phyloP scores from a whole-genome alignment of 2,329 filamentous ascomycete genomes.

The Ophiostoma triangulosporum region DNA sequence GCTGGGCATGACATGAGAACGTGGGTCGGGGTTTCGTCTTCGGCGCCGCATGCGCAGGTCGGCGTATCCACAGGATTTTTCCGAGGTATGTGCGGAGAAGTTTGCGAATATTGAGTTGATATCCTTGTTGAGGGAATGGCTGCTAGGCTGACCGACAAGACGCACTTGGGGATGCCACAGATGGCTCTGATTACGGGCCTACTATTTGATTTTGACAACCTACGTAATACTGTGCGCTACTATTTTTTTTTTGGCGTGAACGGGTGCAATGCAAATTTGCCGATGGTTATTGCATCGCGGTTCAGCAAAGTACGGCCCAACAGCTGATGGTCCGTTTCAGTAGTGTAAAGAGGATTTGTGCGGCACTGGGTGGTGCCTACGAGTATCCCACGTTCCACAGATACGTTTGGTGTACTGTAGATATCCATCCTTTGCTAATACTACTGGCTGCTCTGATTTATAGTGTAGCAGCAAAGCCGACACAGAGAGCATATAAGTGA shows the following conservation, averaged over 20 bases:
- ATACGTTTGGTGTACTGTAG: slow-evolving; percentile 41
- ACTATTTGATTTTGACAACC: slow-evolving; percentile 53
- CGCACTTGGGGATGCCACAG: neutral
- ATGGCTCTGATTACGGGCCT: slow-evolving; percentile 39
- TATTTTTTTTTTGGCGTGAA: slow-evolving; percentile 62
- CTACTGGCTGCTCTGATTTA: slow-evolving; percentile 29
- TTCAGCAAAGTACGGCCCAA: slow-evolving; percentile 62
- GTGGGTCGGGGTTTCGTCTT: too few species aligned
- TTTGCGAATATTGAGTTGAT: too few species aligned
- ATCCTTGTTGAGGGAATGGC: too few species aligned
- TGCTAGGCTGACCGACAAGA: neutral
- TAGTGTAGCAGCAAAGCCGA: slow-evolving; percentile 36
- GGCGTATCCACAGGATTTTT: too few species aligned
- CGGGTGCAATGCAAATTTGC: slow-evolving; percentile 64
- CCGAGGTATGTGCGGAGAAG: too few species aligned
- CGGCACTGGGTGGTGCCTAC: slow-evolving; percentile 36
- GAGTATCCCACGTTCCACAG: slow-evolving; percentile 40
- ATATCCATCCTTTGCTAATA: slow-evolving; percentile 32
- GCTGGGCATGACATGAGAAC: too few species aligned
- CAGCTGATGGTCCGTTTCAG: slow-evolving; percentile 16
- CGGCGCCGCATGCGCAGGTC: too few species aligned
- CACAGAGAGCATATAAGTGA: neutral
- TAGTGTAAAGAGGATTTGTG: slow-evolving; percentile 21
- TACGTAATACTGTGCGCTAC: slow-evolving; percentile 47
- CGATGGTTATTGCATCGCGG: slow-evolving; percentile 62